Evolutionary conservation across 306 rosid species (phyloP).

Genomic region (Medicago arabica): DNA sequence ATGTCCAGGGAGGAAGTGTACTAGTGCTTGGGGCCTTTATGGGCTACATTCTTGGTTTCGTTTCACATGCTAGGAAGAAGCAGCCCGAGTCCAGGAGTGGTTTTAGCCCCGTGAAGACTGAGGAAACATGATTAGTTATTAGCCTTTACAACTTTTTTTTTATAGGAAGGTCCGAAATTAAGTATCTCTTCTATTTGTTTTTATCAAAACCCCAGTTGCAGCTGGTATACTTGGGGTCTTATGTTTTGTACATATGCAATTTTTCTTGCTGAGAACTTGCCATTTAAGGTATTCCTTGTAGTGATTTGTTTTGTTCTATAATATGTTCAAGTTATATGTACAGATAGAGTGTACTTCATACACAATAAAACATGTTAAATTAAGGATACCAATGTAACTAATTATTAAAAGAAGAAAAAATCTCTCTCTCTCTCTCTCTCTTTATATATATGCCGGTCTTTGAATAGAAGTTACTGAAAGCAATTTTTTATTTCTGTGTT

Average conservation of each 20-base stretch:
- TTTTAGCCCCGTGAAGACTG: conserved; percentile 80
- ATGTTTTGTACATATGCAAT: conserved; percentile 42
- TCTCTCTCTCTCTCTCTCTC: not conserved
- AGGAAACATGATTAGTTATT: conserved; percentile 53
- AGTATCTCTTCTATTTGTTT: conserved; percentile 19
- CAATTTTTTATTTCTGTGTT: not conserved
- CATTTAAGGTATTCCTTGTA: conserved; percentile 10
- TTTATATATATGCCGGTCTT: not conserved
- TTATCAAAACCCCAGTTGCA: conserved; percentile 27
- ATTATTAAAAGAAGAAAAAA: not conserved
- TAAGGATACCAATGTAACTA: conserved; percentile 10
- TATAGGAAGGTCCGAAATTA: conserved; percentile 23
- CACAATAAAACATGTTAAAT: not conserved
- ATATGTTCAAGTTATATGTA: conserved; percentile 17
- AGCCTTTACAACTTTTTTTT: conserved; percentile 25
- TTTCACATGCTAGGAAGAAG: conserved; percentile 65
- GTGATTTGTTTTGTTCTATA: conserved; percentile 26
- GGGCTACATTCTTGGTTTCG: conserved; percentile 75
- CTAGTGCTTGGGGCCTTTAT: conserved; percentile 75
- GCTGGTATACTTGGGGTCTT: conserved; percentile 25
- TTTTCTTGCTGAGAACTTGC: conserved; percentile 14
- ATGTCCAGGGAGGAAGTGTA: conserved; percentile 69
- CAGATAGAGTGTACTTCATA: conserved; percentile 23
- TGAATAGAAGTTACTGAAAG: not conserved
- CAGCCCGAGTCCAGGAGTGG: conserved; percentile 36